These are phyloP conservation scores for Oxyria digyna DNA, from an alignment of 148 eudicot genomes.

Conservation along the genomic window DNA sequence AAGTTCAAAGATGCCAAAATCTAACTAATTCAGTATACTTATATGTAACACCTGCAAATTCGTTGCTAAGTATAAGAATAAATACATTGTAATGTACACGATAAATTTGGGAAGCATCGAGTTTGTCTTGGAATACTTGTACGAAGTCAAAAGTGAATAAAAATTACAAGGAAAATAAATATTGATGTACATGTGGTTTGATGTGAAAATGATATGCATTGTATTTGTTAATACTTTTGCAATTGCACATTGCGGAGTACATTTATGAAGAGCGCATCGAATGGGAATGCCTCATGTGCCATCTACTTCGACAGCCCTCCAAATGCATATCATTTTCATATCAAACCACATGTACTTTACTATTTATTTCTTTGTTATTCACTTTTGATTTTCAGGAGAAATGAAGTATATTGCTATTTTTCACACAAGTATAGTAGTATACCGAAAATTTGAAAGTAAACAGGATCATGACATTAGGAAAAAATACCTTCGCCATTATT, in stretches of 20 bases:
- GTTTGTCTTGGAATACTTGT: too few relatives aligned
- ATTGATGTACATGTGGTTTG: too few relatives aligned
- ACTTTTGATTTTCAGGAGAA: background rate
- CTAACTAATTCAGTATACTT: background rate
- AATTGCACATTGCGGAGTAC: too few relatives aligned
- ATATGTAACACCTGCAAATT: background rate
- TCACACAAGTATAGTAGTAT: background rate
- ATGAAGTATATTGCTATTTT: background rate
- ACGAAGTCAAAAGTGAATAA: too few relatives aligned
- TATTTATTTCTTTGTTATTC: background rate
- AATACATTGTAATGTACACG: background rate
- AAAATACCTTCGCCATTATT: conserved; percentile 30
- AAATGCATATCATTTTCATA: background rate
- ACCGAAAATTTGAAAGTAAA: background rate
- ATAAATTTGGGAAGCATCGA: background rate
- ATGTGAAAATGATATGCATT: too few relatives aligned
- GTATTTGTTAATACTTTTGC: too few relatives aligned
- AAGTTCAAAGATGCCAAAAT: background rate
- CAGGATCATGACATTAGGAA: background rate
- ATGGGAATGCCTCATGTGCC: background rate
- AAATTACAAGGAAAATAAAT: background rate
- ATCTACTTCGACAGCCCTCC: background rate
- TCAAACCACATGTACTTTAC: background rate
- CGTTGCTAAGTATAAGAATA: background rate
- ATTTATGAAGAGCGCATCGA: background rate